These are phyloP conservation scores for Emmonsia crescens DNA, from an alignment of 2,329 filamentous ascomycete species.

Conservation along the genomic window DNA sequence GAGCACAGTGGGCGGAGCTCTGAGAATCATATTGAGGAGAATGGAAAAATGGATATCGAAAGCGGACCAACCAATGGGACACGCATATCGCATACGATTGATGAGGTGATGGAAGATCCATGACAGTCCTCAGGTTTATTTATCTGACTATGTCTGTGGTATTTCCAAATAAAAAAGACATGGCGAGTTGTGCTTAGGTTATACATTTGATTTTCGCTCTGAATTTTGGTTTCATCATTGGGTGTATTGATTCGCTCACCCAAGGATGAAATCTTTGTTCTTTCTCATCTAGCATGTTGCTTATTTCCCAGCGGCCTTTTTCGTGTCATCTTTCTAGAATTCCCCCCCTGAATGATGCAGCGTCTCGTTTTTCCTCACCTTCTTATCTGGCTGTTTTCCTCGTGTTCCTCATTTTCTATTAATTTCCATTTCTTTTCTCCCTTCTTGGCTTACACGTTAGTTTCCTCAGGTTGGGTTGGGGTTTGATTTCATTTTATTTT, in stretches of 20 bases:
- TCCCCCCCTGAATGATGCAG: too few species aligned
- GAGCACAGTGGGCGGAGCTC: slow-evolving; percentile 14
- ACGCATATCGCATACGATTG: slow-evolving; percentile 14
- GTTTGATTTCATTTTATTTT: neutral
- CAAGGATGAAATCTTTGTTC: neutral
- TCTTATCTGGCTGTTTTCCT: neutral
- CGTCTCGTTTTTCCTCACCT: neutral
- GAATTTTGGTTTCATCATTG: neutral
- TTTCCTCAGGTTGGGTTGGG: neutral
- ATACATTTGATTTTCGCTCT: neutral
- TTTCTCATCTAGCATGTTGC: neutral
- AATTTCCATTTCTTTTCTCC: neutral
- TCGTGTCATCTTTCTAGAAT: neutral
- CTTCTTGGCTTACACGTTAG: neutral
- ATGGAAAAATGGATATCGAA: slow-evolving; percentile 2
- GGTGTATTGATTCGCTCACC: neutral
- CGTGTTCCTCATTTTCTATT: neutral
- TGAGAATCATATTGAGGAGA: slow-evolving; percentile 3
- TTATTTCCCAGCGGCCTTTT: neutral
- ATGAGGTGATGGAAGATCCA: slow-evolving; percentile 16
- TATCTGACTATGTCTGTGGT: neutral
- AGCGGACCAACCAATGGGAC: slow-evolving; percentile 5
- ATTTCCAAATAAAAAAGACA: neutral
- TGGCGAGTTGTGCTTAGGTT: neutral
- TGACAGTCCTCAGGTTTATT: neutral